Evolutionary conservation across 768 basidiomycete genomes (phyloP).

Genomic region (Termitomyces sp.): DNA sequence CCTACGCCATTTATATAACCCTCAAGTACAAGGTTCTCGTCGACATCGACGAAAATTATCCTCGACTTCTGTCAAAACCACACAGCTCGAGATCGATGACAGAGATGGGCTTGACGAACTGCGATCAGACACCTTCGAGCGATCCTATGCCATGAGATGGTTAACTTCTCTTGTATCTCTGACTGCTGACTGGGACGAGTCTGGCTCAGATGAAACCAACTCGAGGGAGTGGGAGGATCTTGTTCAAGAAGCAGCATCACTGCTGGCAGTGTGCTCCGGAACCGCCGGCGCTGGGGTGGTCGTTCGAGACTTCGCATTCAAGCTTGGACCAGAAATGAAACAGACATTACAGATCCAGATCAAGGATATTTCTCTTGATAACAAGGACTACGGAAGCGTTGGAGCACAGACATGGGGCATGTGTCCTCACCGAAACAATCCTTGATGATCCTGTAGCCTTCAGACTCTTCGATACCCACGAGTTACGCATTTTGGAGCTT

Average conservation of each 20-base stretch:
- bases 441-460: slow-evolving; percentile 53
- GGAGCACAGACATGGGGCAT: slow-evolving; percentile 93
- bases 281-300: slow-evolving; percentile 59
- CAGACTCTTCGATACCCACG: slow-evolving; percentile 26
- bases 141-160: slow-evolving; percentile 69
- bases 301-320: slow-evolving; percentile 50
- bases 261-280: slow-evolving; percentile 65
- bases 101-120: slow-evolving; percentile 25
- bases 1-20: slow-evolving; percentile 54
- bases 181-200: slow-evolving; percentile 11
- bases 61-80: not conserved
- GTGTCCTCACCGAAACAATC: slow-evolving; percentile 74
- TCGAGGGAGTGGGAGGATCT: slow-evolving; percentile 30
- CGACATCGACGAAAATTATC: slow-evolving; percentile 23
- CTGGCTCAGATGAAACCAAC: not conserved
- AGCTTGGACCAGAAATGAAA: slow-evolving; percentile 11
- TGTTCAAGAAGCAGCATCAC: slow-evolving; percentile 51
- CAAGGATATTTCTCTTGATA: slow-evolving; percentile 66
- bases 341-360: slow-evolving; percentile 38
- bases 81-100: slow-evolving; percentile 1
- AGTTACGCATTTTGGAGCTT: slow-evolving; percentile 63
- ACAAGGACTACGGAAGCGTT: slow-evolving; percentile 66
- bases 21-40: slow-evolving; percentile 58
- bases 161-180: slow-evolving; percentile 59
- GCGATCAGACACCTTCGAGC: slow-evolving; percentile 65